Evolutionary conservation across 2,329 filamentous ascomycete genomes (phyloP), one percentile per base, ranked within the genome.

Genomic region (Verruconis gallopava): DNA sequence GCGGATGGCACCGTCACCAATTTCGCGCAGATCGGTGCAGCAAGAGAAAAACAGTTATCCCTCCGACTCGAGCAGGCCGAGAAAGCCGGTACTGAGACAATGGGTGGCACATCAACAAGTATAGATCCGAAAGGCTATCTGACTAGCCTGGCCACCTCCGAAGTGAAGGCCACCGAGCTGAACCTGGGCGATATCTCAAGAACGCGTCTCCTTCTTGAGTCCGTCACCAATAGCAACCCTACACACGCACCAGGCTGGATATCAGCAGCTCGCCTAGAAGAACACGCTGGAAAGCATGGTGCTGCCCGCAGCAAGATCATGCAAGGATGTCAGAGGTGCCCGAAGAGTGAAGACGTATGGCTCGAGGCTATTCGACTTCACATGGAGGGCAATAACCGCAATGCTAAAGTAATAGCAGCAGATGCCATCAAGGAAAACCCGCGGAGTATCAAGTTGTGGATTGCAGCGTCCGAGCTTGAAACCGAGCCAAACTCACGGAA

Each of bases 121-220:
- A 89, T 98, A 51, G 91, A 98, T 54, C 85, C 88, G 0, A 91
- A 89, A 61, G 91, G 91, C 20, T 98, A 98, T 57, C 78, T 98
- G 39, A 98, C 93, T 1, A 94, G 81, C 53, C 67, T 98, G 39
- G 81, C 81, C 44, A 88, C 84, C 59, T 81, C 83, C 40, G 81
- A 88, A 56, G 66, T 85, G 44, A 81, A 77, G 44, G 83, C 85
- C 45, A 76, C 79, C 3, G 84, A 93, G 53, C 75, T 84, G 3
- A 82, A 88, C 52, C 83, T 96, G 19, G 89, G 91, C 46, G 91
- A 98, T 55, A 85, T 98, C 58, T 93, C 94, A 56, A 81, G 91
- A 60, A 91, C 93, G 14, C 77, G 91, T 48, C 81, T 88, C 48
- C 71, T 98, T 25, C 67, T 98, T n/a, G 86, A 94, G 56, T 96